phyloP scores from a whole-genome alignment of 164 flowering plant genomes.

The Sedum album region DNA sequence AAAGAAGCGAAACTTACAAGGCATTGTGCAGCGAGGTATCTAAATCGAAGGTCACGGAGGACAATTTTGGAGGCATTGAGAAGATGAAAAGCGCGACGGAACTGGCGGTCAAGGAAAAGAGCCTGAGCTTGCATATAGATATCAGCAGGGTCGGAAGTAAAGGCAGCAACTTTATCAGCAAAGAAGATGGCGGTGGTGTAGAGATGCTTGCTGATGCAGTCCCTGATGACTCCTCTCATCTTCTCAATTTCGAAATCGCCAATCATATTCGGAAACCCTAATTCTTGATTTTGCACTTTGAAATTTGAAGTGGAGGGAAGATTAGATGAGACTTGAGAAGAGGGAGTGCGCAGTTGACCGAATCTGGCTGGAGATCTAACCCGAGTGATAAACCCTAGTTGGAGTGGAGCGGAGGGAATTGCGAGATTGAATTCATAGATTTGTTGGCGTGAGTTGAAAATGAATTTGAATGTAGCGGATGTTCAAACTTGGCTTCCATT shows the following conservation, averaged over 20 bases:
- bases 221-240: slow-evolving; percentile 84
- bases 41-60: slow-evolving; percentile 81
- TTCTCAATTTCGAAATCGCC: slow-evolving; percentile 56
- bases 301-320: no score
- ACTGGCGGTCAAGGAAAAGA: slow-evolving; percentile 51
- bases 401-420: no score
- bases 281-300: no score
- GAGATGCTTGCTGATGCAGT: slow-evolving; percentile 91
- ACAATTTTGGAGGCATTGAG: slow-evolving; percentile 83
- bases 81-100: slow-evolving; percentile 65
- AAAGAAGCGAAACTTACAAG: slow-evolving; percentile 28
- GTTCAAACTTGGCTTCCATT: no score
- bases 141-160: slow-evolving; percentile 88
- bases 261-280: no score
- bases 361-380: no score
- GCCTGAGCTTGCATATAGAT: slow-evolving; percentile 98
- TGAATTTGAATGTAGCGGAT: no score
- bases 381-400: no score
- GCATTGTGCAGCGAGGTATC: slow-evolving; percentile 96
- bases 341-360: no score
- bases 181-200: slow-evolving; percentile 98
- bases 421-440: no score
- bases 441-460: no score
- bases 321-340: no score
- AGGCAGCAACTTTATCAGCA: slow-evolving; percentile 90